Conservation (phyloP, 495 filamentous ascomycete genomes). For the Penicillium ochrochloron region DNA sequence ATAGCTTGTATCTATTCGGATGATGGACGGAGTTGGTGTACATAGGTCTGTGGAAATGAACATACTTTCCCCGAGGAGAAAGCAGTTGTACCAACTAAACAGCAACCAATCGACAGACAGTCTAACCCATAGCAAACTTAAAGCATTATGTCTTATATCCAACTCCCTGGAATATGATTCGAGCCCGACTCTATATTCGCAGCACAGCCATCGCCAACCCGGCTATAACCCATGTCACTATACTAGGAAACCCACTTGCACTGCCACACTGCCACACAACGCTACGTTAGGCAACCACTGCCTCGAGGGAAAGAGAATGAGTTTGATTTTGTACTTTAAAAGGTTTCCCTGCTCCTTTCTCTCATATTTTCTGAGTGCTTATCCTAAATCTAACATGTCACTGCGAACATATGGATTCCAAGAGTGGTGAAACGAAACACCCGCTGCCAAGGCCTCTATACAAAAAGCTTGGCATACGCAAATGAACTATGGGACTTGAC, state of each 20-base stretch:
- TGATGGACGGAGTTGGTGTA: background rate
- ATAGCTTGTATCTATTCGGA: conserved; percentile 12
- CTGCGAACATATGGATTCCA: background rate
- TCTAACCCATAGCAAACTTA: background rate
- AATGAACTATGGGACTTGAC: background rate
- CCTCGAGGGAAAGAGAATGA: background rate
- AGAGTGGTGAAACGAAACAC: background rate
- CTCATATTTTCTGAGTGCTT: background rate
- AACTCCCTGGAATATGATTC: background rate
- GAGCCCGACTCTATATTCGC: background rate
- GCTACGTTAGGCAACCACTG: background rate
- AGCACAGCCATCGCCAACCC: background rate
- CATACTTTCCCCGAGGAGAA: background rate
- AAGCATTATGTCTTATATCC: no score
- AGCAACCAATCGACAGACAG: background rate
- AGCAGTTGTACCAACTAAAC: background rate
- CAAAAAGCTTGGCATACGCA: background rate
- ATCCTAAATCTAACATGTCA: background rate
- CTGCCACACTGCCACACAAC: conserved; percentile 2
- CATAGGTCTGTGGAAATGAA: background rate
- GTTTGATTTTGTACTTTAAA: background rate
- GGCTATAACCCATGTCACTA: background rate
- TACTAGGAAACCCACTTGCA: background rate
- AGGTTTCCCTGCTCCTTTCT: background rate
- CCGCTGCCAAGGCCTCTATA: background rate